Evolutionary conservation across 202 grass and related monocot genomes (phyloP).

Genomic region (Alloteropsis angusta): DNA sequence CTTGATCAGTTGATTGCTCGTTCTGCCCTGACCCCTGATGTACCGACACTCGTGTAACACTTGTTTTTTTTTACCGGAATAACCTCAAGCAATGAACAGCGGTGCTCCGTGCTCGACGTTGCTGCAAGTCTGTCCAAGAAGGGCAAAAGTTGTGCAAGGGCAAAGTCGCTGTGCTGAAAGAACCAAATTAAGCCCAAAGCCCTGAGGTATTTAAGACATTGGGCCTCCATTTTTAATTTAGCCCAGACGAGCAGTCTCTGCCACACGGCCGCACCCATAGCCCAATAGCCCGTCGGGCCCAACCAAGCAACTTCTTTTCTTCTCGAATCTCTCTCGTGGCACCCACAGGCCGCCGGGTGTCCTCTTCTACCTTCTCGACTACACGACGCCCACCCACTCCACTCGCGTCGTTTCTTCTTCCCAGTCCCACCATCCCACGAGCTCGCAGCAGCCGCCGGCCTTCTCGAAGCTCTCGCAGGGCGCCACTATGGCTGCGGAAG

Average conservation of each 20-base stretch:
- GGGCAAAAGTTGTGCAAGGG: too few species aligned
- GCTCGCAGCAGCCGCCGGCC: background rate
- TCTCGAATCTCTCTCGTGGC: background rate
- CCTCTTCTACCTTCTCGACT: background rate
- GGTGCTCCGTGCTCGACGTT: background rate
- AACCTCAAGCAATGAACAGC: background rate
- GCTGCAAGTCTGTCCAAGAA: background rate
- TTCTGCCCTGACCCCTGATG: background rate
- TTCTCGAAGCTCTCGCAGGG: background rate
- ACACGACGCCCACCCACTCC: background rate
- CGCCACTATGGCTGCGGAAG: slow-evolving; percentile 16
- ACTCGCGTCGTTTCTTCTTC: background rate
- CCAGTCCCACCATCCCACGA: background rate
- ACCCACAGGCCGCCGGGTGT: background rate
- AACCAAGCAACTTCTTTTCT: background rate
- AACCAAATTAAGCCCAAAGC: background rate
- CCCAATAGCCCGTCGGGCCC: too few species aligned
- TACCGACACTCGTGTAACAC: background rate
- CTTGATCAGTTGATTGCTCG: too few species aligned
- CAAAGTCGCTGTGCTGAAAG: too few species aligned
- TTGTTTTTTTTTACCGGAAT: background rate
- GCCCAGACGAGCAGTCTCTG: too few species aligned
- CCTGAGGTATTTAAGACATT: background rate
- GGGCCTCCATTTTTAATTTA: background rate
- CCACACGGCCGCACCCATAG: too few species aligned